These are phyloP conservation scores for Noccaea caerulescens DNA, from an alignment of 345 rosid genomes.

Conservation along the genomic window DNA sequence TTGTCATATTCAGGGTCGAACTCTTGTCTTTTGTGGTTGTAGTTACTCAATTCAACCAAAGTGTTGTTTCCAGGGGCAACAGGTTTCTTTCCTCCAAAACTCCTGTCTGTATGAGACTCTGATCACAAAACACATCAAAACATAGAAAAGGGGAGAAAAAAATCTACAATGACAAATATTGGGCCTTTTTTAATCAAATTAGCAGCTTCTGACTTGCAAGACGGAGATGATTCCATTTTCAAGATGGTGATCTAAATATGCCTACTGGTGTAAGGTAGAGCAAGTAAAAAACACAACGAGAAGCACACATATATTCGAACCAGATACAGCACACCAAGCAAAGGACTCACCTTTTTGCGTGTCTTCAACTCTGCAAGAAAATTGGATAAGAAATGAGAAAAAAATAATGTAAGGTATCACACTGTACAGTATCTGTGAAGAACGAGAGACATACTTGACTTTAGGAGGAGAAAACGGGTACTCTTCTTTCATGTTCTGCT, in stretches of 20 bases:
- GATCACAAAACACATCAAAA: conserved; percentile 43
- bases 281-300: conserved; percentile 1
- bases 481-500: conserved; percentile 75
- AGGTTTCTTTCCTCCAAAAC: conserved; percentile 74
- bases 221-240: background rate
- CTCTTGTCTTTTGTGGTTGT: conserved; percentile 80
- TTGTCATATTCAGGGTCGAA: conserved; percentile 95
- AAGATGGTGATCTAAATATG: conserved; percentile 7
- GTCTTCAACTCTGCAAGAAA: conserved; percentile 73
- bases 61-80: conserved; percentile 59
- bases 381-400: conserved; percentile 41
- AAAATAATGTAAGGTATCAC: background rate
- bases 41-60: conserved; percentile 76
- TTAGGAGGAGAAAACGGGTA: conserved; percentile 82
- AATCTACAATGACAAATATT: conserved; percentile 19
- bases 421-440: conserved; percentile 31
- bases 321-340: conserved; percentile 50
- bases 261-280: conserved; percentile 15
- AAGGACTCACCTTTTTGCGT: conserved; percentile 62
- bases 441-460: conserved; percentile 68
- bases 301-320: conserved; percentile 55
- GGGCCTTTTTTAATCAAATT: background rate
- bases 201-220: conserved; percentile 7
- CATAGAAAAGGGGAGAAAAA: conserved; percentile 17
- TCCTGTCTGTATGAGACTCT: conserved; percentile 71